Evolutionary conservation across 805 yeast species (phyloP).

Genomic region (Wickerhamiella domercqiae): DNA sequence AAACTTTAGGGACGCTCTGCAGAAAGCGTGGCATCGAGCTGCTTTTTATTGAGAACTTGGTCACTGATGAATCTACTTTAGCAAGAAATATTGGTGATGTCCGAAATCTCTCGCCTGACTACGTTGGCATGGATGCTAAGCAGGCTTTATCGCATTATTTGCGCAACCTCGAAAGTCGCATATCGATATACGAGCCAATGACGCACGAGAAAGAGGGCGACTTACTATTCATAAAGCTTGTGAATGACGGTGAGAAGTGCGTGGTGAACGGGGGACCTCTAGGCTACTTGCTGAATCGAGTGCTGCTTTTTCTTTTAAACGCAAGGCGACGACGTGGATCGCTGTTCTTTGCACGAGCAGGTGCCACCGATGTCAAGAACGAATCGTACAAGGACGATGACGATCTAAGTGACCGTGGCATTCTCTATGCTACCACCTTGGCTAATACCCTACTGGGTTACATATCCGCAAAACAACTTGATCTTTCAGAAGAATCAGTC

Average conservation of each 20-base stretch:
- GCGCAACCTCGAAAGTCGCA: constrained; percentile 50
- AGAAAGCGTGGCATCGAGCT: constrained; percentile 50
- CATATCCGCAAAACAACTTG: constrained; percentile 19
- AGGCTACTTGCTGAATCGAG: constrained; percentile 81
- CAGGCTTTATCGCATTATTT: constrained; percentile 67
- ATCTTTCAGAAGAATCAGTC: constrained; percentile 7
- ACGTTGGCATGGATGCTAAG: constrained; percentile 55
- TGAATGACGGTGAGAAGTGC: constrained; percentile 78
- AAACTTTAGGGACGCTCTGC: constrained; percentile 35
- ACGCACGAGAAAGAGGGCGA: constrained; percentile 31
- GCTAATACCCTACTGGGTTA: constrained; percentile 38
- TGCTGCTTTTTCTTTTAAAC: constrained; percentile 85
- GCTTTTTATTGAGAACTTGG: constrained; percentile 74
- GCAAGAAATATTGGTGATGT: constrained; percentile 73
- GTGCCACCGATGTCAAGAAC: constrained; percentile 32
- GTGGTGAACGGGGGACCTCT: constrained; percentile 66
- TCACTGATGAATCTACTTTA: constrained; percentile 56
- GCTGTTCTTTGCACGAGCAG: constrained; percentile 66
- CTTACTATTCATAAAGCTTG: constrained; percentile 66
- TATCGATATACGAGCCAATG: constrained; percentile 61
- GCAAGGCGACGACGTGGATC: constrained; percentile 74
- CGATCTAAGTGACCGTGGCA: constrained; percentile 61
- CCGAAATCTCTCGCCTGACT: constrained; percentile 67
- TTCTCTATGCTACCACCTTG: constrained; percentile 47
- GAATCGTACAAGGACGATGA: constrained; percentile 62